Conservation (phyloP, 2,329 filamentous ascomycete species). For the Aureobasidium sp. region DNA sequence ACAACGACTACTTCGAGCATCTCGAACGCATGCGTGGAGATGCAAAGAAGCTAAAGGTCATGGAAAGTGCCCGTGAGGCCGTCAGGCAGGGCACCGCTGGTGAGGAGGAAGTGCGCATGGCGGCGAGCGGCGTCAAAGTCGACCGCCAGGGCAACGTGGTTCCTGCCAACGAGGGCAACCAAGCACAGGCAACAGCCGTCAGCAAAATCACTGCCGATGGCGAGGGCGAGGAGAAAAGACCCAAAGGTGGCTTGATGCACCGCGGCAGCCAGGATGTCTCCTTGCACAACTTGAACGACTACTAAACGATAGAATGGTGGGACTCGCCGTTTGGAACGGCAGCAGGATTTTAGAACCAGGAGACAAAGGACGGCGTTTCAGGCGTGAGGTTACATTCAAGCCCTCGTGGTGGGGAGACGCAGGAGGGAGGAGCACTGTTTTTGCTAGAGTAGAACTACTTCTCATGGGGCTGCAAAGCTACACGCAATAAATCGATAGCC, state of each 20-base stretch:
- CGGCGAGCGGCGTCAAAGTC: constrained; percentile 53
- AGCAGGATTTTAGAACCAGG: background rate
- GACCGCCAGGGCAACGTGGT: constrained; percentile 50
- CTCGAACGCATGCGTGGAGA: constrained; percentile 64
- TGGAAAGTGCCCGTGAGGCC: constrained; percentile 56
- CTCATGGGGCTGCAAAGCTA: background rate
- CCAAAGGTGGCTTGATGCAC: constrained; percentile 23
- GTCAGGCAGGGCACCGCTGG: constrained; percentile 56
- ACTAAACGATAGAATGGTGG: constrained; percentile 7
- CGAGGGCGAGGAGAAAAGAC: constrained; percentile 22
- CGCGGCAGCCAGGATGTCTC: constrained; percentile 48
- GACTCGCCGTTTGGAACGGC: background rate
- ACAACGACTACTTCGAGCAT: constrained; percentile 73
- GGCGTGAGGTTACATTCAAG: constrained; percentile 5
- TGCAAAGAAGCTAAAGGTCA: constrained; percentile 57
- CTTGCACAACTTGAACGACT: constrained; percentile 47
- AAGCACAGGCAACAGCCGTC: constrained; percentile 8
- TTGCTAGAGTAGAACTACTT: constrained; percentile 3
- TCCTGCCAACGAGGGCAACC: constrained; percentile 33
- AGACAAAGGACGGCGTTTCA: constrained; percentile 10
- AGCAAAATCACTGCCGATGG: constrained; percentile 19
- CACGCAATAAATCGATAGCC: constrained; percentile 7
- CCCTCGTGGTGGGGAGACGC: background rate
- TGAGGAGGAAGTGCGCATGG: constrained; percentile 53
- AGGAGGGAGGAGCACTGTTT: background rate